Evolutionary conservation across 768 basidiomycete genomes (phyloP), one percentile per base, ranked within the genome.

Genomic region (Holtermanniella nyarrowii): DNA sequence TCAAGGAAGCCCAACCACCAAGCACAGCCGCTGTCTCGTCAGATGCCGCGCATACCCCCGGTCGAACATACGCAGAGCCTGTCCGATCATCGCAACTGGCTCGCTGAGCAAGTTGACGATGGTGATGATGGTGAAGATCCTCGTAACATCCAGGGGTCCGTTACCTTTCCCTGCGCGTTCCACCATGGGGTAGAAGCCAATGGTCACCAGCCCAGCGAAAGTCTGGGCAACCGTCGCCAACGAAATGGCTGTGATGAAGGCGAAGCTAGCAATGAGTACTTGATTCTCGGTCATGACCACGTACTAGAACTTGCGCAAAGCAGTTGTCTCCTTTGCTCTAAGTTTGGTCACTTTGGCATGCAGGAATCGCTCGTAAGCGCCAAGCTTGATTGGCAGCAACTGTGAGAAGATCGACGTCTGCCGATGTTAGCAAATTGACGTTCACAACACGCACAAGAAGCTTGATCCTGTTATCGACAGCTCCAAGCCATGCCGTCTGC

Each of bases 401-500:
- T 53, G 52, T 16, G 14, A 22, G 52, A 53, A 46, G 26, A 48
- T 26, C 7, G 52, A 53, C 2, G 46, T 31, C 46, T 46, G 44
- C 23, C 3, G 23, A 42, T 12, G 11, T 10, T 11, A 47, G 46
- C 4, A 4, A n/a, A 13, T n/a, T 20, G 31, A 23, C 20, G 12
- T 11, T 3, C 26, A 20, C 4, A 16, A 47, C 21, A 31, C 46
- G 25, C 20, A 50, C 49, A 13, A 46, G 24, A 40, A 53, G 46
- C 46, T 53, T 53, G 46, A 53, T 53, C 21, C 52, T 14, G 4
- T 37, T n/a, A 20, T 53, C 52, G 0, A 53, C 42, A 12, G 46
- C 24, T 3, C 1, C 25, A 45, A 53, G 46, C 52, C 52, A 53
- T n/a, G 40, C 20, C 21, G 45, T 53, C 23, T 53, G 52, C 5